These are phyloP conservation scores for Ceratonia siliqua DNA, from an alignment of 306 rosid species.

Conservation along the genomic window DNA sequence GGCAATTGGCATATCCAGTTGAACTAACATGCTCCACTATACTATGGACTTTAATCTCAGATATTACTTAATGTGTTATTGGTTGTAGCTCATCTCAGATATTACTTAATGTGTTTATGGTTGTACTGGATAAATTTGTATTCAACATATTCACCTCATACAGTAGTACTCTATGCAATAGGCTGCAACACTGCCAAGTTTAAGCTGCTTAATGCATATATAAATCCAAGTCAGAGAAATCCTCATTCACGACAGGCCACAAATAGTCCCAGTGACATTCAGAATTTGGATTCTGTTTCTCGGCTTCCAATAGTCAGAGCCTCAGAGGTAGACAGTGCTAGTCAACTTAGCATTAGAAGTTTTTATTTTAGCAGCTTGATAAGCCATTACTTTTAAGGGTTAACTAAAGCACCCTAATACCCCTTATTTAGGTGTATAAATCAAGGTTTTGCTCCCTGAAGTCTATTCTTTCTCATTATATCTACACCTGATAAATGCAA, in stretches of 20 bases:
- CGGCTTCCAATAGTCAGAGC: neutral
- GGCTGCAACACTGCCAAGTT: neutral
- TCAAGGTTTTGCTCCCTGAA: no score
- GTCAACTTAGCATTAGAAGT: neutral
- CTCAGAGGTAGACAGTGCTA: neutral
- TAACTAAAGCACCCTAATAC: no score
- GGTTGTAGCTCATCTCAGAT: no score
- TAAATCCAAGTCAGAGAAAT: neutral
- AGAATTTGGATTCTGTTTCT: slow-evolving; percentile 11
- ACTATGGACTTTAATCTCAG: no score
- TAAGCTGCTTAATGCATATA: neutral
- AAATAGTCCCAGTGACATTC: neutral
- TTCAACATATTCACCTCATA: neutral
- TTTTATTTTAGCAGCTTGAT: slow-evolving; percentile 1
- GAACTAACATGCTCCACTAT: neutral
- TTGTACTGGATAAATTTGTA: no score
- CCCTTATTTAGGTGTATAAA: no score
- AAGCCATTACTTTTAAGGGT: neutral
- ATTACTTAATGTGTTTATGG: no score
- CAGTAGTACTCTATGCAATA: neutral
- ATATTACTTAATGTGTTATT: no score
- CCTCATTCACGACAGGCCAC: neutral
- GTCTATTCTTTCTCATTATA: slow-evolving; percentile 25
- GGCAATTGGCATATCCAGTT: neutral
- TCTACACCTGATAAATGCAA: slow-evolving; percentile 6